Percentiles rank a stretch among this genome's conserved stretches.
These are phyloP conservation scores for Aristolochia californica DNA, from an alignment of 164 flowering plant genomes.

Conservation along the genomic window DNA sequence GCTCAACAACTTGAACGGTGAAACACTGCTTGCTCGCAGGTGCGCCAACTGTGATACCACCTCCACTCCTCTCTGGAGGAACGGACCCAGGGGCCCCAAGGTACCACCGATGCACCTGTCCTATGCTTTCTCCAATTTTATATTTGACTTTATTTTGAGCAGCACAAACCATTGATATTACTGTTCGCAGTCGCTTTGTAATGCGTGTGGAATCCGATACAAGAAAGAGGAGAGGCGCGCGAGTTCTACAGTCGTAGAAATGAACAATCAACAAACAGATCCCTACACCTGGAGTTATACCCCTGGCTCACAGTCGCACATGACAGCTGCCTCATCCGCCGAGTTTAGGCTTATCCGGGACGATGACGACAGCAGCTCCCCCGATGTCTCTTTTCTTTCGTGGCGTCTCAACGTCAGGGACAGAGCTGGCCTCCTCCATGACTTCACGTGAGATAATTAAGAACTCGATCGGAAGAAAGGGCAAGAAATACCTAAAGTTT, in stretches of 20 bases:
- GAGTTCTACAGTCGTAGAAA: slow-evolving; percentile 34
- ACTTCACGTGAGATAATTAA: slow-evolving; percentile 58
- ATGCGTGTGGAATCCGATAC: slow-evolving; percentile 96
- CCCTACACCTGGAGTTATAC: slow-evolving; percentile 29
- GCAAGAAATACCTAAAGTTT: too few relatives aligned
- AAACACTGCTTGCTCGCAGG: slow-evolving; percentile 70
- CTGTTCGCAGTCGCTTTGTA: slow-evolving; percentile 97
- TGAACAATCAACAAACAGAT: slow-evolving; percentile 11
- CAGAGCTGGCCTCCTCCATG: slow-evolving; percentile 57
- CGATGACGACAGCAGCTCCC: slow-evolving; percentile 21
- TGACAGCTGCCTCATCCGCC: slow-evolving; percentile 21
- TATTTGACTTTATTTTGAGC: too few relatives aligned
- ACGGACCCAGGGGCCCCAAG: slow-evolving; percentile 98
- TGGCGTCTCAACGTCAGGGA: slow-evolving; percentile 79
- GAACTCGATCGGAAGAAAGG: too few relatives aligned
- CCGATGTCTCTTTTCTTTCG: slow-evolving; percentile 44
- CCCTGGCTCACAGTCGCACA: slow-evolving; percentile 25
- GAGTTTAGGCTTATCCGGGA: slow-evolving; percentile 53
- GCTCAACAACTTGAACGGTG: slow-evolving; percentile 18
- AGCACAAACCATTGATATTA: too few relatives aligned
- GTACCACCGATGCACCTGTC: too few relatives aligned
- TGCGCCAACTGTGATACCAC: slow-evolving; percentile 99
- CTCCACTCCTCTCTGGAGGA: slow-evolving; percentile 97
- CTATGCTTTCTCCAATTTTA: too few relatives aligned
- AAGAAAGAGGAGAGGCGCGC: slow-evolving; percentile 98